Evolutionary conservation across 2,329 filamentous ascomycete genomes (phyloP), one percentile per base, ranked within the genome.

Genomic region (Phialemoniopsis sp.): DNA sequence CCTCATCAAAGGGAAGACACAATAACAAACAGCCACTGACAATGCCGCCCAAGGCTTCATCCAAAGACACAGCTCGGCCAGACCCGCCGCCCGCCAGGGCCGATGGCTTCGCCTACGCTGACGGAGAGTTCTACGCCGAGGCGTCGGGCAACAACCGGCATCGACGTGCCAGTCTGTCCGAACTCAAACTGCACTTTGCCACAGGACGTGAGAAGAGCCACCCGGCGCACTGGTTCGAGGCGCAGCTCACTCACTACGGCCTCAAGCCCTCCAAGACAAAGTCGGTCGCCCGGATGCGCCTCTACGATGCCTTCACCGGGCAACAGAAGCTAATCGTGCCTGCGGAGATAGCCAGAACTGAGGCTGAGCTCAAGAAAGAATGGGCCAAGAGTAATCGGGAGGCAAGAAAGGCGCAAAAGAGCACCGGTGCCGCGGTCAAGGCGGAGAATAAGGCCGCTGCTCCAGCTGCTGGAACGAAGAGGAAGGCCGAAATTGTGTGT

Each of bases 211-310:
- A 46, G 29, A 64, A 60, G 32, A 74, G 81, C 48, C 68, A 68
- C 32, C 69, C 76, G 1, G 76, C 66, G 2, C 76, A 82, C 46
- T 84, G 73, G 72, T 83, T 78, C 42, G 70, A 78, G 45, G 77
- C 79, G 0, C 78, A 84, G 45, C 65, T 82, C 10, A 57, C 79
- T 4, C 80, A 84, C 56, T 83, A 82, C 57, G 78, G 76, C 2
- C 62, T 84, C 0, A 63, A 62, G 7, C 66, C 68, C 0, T 77
- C 74, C 14, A 78, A 77, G 49, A 67, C 68, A 33, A 82, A 82
- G 57, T 68, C 73, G 16, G 68, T 70, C 1, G 78, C 78, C 9
- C 76, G 78, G 40, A 71, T 79, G 60, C 62, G 78, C 3, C 58
- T 85, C 13, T 65, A 73, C n/a, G 72, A 79, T 45, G 76, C 77